Evolutionary conservation across 192 early-diverging fungal genomes (phyloP).

Genomic region (Phlyctochytrium bullatum): DNA sequence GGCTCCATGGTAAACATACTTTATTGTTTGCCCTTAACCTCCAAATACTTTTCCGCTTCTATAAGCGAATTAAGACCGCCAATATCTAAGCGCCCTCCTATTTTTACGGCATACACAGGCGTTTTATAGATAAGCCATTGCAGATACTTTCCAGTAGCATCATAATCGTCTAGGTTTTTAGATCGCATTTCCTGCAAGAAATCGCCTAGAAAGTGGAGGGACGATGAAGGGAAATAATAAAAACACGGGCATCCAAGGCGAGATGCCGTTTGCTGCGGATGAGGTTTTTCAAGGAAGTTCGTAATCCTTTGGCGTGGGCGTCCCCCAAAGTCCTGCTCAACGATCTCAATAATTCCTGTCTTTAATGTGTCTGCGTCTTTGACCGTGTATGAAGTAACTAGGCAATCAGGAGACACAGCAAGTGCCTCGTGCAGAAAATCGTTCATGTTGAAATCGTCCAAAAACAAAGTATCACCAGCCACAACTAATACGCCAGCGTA

Average conservation of each 20-base stretch:
- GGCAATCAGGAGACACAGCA: constrained; percentile 9
- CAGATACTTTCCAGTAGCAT: constrained; percentile 57
- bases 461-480: constrained; percentile 61
- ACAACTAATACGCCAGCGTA: constrained; percentile 48
- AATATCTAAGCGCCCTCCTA: constrained; percentile 61
- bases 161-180: constrained; percentile 39
- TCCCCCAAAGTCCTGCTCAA: no score
- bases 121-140: constrained; percentile 40
- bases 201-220: constrained; percentile 28
- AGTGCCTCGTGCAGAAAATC: constrained; percentile 20
- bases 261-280: constrained; percentile 36
- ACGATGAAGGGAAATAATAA: constrained; percentile 40
- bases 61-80: constrained; percentile 57
- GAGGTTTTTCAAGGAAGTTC: constrained; percentile 56
- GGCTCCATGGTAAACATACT: no score
- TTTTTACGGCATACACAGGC: constrained; percentile 35
- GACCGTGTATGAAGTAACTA: constrained; percentile 52
- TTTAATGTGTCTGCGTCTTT: constrained; percentile 52
- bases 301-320: constrained; percentile 35
- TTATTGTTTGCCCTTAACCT: no score
- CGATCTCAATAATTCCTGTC: constrained; percentile 53
- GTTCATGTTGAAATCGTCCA: constrained; percentile 48
- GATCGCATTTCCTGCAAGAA: constrained; percentile 41
- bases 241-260: constrained; percentile 63
- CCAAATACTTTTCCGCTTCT: constrained; percentile 44